A percentile compares a stretch with the other conserved stretches of the same genome.
Evolutionary conservation across 176 grass and related monocot genomes (phyloP).

Genomic region (Aegilops bicornis): DNA sequence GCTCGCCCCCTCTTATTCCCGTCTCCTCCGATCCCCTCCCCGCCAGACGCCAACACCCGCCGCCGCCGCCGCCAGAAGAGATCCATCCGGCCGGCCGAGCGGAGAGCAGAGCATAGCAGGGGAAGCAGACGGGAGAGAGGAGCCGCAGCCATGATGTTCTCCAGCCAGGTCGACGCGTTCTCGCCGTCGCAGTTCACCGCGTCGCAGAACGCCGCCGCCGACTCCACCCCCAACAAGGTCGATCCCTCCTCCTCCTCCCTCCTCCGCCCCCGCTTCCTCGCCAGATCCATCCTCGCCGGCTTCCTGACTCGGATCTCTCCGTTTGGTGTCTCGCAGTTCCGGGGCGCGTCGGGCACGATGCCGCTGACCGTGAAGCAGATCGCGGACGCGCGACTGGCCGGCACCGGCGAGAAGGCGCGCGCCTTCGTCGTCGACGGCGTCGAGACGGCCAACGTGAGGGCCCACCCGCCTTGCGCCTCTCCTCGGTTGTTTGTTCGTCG

Average conservation of each 20-base stretch:
- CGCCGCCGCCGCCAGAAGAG: slow-evolving; percentile 15
- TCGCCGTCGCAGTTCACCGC: slow-evolving; percentile 41
- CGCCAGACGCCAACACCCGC: slow-evolving; percentile 1
- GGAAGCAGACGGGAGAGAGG: not conserved
- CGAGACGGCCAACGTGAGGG: slow-evolving; percentile 56
- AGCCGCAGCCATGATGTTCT: slow-evolving; percentile 19
- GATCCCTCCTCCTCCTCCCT: too few species aligned
- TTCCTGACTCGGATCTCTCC: not conserved
- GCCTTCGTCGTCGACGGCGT: slow-evolving; percentile 60
- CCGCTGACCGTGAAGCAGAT: slow-evolving; percentile 89
- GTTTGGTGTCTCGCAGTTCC: slow-evolving; percentile 34
- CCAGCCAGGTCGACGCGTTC: slow-evolving; percentile 46
- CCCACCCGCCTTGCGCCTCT: not conserved
- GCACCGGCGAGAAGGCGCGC: slow-evolving; percentile 49
- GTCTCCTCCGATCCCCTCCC: not conserved
- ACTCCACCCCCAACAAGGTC: slow-evolving; percentile 42
- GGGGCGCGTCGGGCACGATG: slow-evolving; percentile 47
- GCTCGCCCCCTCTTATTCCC: not conserved
- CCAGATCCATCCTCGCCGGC: not conserved
- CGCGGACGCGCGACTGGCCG: slow-evolving; percentile 56
- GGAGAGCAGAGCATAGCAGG: not conserved
- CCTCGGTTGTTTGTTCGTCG: too few species aligned
- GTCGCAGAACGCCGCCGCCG: slow-evolving; percentile 43
- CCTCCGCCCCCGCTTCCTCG: too few species aligned
- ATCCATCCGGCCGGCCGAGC: not conserved